Percentiles rank a stretch among this genome's conserved stretches.
phyloP scores from a whole-genome alignment of 169 alveolate species.

The Plasmodium inui region DNA sequence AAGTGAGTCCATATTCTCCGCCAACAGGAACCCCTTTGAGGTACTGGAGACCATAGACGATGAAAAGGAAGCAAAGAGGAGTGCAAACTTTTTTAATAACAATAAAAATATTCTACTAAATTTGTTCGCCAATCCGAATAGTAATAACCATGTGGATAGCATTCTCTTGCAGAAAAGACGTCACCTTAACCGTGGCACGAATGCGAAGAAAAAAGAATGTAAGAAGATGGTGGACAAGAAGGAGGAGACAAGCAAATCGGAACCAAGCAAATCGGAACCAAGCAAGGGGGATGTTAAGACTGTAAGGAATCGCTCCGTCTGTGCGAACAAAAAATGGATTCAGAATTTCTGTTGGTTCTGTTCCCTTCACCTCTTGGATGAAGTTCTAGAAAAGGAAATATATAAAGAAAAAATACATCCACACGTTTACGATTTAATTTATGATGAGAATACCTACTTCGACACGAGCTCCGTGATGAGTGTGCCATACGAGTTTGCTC shows the following conservation, averaged over 20 bases:
- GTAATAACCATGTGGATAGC: constrained; percentile 16
- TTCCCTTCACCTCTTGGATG: constrained; percentile 60
- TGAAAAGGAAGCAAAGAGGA: constrained; percentile 62
- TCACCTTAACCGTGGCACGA: neutral
- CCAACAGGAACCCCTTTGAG: constrained; percentile 38
- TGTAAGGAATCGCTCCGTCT: neutral
- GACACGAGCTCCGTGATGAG: constrained; percentile 72
- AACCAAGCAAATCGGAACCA: neutral
- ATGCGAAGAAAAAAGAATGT: neutral
- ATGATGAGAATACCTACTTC: constrained; percentile 61
- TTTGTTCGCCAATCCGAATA: constrained; percentile 34
- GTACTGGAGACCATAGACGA: constrained; percentile 55
- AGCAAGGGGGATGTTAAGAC: neutral
- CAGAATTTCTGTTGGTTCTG: constrained; percentile 65
- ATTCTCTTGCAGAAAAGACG: constrained; percentile 2
- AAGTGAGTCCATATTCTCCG: constrained; percentile 45
- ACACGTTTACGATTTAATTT: constrained; percentile 49
- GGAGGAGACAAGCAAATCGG: neutral
- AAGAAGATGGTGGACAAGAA: neutral
- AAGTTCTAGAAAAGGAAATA: constrained; percentile 64
- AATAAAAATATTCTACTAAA: constrained; percentile 53
- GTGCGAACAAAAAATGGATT: constrained; percentile 53
- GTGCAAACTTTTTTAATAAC: constrained; percentile 57
- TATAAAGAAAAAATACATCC: constrained; percentile 58
- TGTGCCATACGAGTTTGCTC: constrained; percentile 64